Conservation (phyloP, 768 basidiomycete species). For the Suillus americanus region DNA sequence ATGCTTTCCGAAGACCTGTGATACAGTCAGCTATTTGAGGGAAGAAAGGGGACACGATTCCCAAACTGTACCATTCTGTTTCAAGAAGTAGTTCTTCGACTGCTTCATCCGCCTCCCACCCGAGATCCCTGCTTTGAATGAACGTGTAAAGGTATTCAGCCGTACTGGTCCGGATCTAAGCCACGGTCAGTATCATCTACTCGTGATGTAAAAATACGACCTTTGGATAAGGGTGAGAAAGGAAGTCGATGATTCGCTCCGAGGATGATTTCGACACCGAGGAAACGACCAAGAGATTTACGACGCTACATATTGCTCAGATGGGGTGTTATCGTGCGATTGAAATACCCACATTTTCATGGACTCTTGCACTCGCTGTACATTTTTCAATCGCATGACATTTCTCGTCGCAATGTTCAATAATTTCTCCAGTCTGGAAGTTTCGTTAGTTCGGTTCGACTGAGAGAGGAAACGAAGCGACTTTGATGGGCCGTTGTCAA, state of each 20-base stretch:
- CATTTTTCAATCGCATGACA: slow-evolving; percentile 70
- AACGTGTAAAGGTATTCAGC: slow-evolving; percentile 83
- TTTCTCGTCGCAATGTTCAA: slow-evolving; percentile 60
- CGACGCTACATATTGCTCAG: slow-evolving; percentile 45
- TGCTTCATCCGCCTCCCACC: slow-evolving; percentile 55
- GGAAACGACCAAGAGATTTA: slow-evolving; percentile 59
- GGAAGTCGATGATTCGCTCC: slow-evolving; percentile 53
- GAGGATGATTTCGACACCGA: slow-evolving; percentile 43
- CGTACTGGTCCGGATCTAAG: slow-evolving; percentile 73
- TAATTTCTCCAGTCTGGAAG: slow-evolving; percentile 51
- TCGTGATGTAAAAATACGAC: slow-evolving; percentile 41
- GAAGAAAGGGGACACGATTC: slow-evolving; percentile 12
- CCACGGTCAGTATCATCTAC: slow-evolving; percentile 9
- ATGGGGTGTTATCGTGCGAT: slow-evolving; percentile 12
- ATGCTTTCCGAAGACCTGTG: slow-evolving; percentile 50
- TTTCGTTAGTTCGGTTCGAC: slow-evolving; percentile 7
- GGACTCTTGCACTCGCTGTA: slow-evolving; percentile 76
- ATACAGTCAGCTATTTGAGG: slow-evolving; percentile 25
- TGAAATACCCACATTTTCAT: slow-evolving; percentile 74
- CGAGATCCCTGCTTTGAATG: slow-evolving; percentile 69
- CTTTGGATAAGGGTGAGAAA: slow-evolving; percentile 79
- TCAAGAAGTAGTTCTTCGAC: slow-evolving; percentile 72
- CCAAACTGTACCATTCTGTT: slow-evolving; percentile 68
- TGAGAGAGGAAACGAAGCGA: slow-evolving; percentile 31
- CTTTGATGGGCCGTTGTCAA: slow-evolving; percentile 50